phyloP scores from a whole-genome alignment of 176 grass and related monocot genomes.

The Panicum miliaceum region DNA sequence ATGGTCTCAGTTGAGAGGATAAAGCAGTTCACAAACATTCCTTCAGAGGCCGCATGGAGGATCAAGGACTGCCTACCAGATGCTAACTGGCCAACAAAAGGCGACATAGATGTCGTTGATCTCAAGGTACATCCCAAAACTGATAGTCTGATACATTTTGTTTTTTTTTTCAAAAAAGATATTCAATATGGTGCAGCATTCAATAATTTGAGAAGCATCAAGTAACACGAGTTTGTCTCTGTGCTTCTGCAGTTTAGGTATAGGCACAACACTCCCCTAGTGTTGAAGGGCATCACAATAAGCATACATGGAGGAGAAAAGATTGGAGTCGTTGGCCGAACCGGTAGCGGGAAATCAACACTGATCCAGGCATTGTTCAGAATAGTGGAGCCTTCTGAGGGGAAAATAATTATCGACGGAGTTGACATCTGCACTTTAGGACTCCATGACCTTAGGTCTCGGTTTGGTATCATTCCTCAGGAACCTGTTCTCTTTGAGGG shows the following conservation, averaged over 20 bases:
- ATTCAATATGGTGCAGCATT: neutral
- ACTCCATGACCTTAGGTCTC: conserved; percentile 96
- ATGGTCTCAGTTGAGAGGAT: conserved; percentile 98
- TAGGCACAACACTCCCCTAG: conserved; percentile 80
- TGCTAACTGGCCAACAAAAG: conserved; percentile 80
- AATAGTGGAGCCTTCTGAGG: conserved; percentile 88
- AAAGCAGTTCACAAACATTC: conserved; percentile 92
- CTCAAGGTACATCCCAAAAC: conserved; percentile 62
- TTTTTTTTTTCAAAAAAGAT: neutral
- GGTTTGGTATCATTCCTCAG: conserved; percentile 95
- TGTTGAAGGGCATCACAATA: conserved; percentile 89
- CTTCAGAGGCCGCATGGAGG: conserved; percentile 80
- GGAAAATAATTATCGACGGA: conserved; percentile 77
- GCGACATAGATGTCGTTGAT: conserved; percentile 74
- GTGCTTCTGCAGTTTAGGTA: conserved; percentile 68
- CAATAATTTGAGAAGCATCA: conserved; percentile 6
- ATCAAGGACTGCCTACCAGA: conserved; percentile 71
- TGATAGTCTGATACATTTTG: neutral
- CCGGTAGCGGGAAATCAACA: conserved; percentile 97
- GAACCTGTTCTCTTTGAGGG: conserved; percentile 97
- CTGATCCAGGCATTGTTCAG: conserved; percentile 96
- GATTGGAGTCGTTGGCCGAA: conserved; percentile 90
- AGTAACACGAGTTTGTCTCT: conserved; percentile 22
- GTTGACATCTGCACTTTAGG: conserved; percentile 89
- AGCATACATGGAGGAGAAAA: conserved; percentile 82